Evolutionary conservation across 1,284 basidiomycete species (phyloP).

Genomic region (Psilocybe mexicana): DNA sequence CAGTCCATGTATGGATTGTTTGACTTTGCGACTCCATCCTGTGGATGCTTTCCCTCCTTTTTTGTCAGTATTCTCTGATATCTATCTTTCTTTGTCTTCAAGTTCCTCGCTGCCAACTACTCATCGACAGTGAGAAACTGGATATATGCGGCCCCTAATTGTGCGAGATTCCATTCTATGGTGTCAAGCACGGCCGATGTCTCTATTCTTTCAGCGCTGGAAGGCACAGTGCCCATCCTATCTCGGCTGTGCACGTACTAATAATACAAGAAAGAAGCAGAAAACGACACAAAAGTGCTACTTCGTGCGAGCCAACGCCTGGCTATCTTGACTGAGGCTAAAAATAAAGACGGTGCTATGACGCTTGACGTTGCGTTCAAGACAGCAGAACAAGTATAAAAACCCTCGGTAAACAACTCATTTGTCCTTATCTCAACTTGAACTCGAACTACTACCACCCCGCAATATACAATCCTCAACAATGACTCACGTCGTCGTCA

Average conservation of each 20-base stretch:
- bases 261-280: background rate
- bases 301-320: background rate
- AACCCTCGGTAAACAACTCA: background rate
- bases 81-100: no score
- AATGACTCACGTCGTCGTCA: conserved; percentile 33
- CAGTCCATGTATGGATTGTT: no score
- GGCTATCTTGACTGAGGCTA: background rate
- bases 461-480: background rate
- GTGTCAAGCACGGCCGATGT: background rate
- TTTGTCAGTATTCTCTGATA: no score
- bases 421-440: background rate
- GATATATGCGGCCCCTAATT: background rate
- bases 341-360: background rate
- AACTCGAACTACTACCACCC: background rate
- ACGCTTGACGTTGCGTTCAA: background rate
- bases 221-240: background rate
- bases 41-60: background rate
- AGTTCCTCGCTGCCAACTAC: background rate
- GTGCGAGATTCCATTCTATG: background rate
- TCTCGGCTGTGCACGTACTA: background rate
- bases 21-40: no score
- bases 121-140: background rate
- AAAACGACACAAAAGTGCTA: background rate
- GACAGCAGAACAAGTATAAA: conserved; percentile 1
- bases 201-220: background rate